Evolutionary conservation across 1,284 basidiomycete species (phyloP).

Genomic region (Heterobasidion irregulare): DNA sequence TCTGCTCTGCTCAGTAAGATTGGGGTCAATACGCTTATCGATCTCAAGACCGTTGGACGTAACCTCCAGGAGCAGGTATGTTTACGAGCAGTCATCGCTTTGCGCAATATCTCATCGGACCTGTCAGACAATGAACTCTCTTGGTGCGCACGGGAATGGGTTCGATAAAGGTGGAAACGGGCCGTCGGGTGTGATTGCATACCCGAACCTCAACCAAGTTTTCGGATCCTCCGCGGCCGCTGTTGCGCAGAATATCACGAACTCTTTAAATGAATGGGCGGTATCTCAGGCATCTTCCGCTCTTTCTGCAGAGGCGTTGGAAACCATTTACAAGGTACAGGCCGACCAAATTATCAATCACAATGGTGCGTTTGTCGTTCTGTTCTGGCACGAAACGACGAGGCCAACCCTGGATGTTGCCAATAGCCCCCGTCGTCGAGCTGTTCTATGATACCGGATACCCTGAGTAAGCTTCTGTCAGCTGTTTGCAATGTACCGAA

Average conservation of each 20-base stretch:
- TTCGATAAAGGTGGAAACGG: conserved; percentile 29
- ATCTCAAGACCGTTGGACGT: background rate
- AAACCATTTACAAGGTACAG: conserved; percentile 33
- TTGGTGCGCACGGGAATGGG: conserved; percentile 24
- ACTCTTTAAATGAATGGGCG: conserved; percentile 29
- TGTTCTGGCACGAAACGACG: background rate
- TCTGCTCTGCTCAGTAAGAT: background rate
- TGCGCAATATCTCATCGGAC: background rate
- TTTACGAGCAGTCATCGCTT: background rate
- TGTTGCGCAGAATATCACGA: conserved; percentile 24
- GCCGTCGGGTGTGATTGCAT: conserved; percentile 35
- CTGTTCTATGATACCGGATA: conserved; percentile 21
- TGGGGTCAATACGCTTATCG: background rate
- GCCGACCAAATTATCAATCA: conserved; percentile 34
- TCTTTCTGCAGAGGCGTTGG: conserved; percentile 28
- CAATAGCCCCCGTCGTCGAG: conserved; percentile 35
- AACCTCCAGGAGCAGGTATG: conserved; percentile 13
- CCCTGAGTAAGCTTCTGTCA: background rate
- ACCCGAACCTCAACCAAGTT: conserved; percentile 36
- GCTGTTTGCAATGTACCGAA: background rate
- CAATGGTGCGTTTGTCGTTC: conserved; percentile 23
- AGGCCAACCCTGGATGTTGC: background rate
- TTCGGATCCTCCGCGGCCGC: conserved; percentile 27
- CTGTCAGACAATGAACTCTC: conserved; percentile 32
- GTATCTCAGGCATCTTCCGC: conserved; percentile 29